Conservation (phyloP, 2,329 filamentous ascomycete species). For the Lasiodiplodia gonubiensis region DNA sequence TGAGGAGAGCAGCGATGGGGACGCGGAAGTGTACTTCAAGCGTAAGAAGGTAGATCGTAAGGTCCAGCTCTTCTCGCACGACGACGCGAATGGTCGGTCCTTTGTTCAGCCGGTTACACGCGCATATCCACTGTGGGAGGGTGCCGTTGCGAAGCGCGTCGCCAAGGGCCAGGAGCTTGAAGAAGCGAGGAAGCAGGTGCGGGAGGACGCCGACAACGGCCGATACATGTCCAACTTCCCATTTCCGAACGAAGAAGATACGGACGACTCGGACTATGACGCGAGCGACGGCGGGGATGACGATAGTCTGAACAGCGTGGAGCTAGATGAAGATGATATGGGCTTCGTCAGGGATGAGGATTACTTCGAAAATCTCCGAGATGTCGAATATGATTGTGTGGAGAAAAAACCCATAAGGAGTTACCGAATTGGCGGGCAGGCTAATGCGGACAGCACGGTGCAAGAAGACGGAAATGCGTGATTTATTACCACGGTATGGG, state of each 20-base stretch:
- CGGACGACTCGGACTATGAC: background rate
- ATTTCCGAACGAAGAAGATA: background rate
- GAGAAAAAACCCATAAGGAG: rapidly evolving
- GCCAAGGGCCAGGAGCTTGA: background rate
- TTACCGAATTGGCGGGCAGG: background rate
- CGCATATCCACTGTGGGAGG: background rate
- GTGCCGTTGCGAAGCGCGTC: background rate
- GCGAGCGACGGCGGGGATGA: background rate
- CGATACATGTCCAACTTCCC: background rate
- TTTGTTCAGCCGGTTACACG: background rate
- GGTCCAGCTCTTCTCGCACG: background rate
- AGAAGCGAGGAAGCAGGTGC: background rate
- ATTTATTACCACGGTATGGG: background rate
- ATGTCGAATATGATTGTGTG: too few relatives aligned
- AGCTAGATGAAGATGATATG: background rate
- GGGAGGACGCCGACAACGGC: too few relatives aligned
- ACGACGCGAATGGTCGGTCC: background rate
- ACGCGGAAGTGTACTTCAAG: background rate
- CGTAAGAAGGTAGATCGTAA: rapidly evolving
- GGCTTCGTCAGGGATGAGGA: background rate
- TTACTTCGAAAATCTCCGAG: background rate
- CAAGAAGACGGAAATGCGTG: background rate
- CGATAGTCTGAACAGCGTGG: background rate
- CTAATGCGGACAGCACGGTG: background rate
- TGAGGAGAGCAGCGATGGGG: rapidly evolving